Conservation (phyloP, 176 grass and related monocot species). For the Musa acuminata region DNA sequence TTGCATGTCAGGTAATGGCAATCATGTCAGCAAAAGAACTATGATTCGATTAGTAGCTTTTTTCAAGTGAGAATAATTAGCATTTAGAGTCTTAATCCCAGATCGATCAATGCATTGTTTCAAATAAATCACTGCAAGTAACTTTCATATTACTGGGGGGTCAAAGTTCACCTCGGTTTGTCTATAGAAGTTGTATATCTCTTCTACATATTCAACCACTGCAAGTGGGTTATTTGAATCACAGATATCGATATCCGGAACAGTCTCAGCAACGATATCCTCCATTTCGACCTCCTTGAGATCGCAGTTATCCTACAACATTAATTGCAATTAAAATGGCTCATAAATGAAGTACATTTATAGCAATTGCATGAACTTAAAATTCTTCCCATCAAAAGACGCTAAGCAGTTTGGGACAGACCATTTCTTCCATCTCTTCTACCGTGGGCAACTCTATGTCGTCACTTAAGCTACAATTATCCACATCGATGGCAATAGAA, state of each 20-base stretch:
- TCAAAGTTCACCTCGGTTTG: slow-evolving; percentile 39
- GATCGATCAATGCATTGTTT: no score
- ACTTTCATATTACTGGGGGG: no score
- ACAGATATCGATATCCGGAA: slow-evolving; percentile 39
- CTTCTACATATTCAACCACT: slow-evolving; percentile 66
- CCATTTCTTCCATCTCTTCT: slow-evolving; percentile 56
- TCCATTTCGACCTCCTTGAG: slow-evolving; percentile 9
- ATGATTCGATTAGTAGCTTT: neutral
- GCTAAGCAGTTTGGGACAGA: slow-evolving; percentile 19
- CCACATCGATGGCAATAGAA: neutral
- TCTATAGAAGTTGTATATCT: slow-evolving; percentile 75
- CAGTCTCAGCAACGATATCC: neutral
- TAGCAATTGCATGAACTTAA: neutral
- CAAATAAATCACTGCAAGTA: no score
- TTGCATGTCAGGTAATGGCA: neutral
- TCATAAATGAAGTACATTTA: neutral
- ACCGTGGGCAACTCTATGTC: neutral
- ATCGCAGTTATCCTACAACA: neutral
- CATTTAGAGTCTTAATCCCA: no score
- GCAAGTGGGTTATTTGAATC: slow-evolving; percentile 62
- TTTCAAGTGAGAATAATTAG: no score
- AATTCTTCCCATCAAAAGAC: neutral
- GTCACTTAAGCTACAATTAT: neutral
- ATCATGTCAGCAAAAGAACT: neutral
- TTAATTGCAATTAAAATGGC: neutral